Evolutionary conservation across 805 yeast genomes (phyloP).

Genomic region (Maudiozyma pseudohumilis): DNA sequence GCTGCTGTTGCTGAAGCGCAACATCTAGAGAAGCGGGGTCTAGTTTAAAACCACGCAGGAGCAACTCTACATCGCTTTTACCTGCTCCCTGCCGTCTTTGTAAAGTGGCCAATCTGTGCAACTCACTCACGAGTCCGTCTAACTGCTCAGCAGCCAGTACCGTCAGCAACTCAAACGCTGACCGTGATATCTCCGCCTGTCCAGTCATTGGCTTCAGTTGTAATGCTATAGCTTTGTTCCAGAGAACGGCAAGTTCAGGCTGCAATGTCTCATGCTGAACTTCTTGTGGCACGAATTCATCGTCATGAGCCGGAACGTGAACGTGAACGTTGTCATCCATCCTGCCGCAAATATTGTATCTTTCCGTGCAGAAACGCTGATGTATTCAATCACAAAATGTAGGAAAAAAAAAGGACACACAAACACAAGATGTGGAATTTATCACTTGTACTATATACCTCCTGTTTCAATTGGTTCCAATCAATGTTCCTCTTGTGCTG

Average conservation of each 20-base stretch:
- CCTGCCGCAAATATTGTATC: too few relatives aligned
- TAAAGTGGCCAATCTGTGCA: constrained; percentile 44
- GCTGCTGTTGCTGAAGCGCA: constrained; percentile 26
- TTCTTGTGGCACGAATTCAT: too few relatives aligned
- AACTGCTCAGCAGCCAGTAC: constrained; percentile 30
- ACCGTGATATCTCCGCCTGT: constrained; percentile 19
- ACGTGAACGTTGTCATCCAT: too few relatives aligned
- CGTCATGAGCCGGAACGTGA: too few relatives aligned
- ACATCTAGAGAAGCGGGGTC: constrained; percentile 32
- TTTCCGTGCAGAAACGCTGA: too few relatives aligned
- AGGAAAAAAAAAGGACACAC: too few relatives aligned
- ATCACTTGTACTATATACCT: too few relatives aligned
- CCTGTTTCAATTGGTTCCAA: too few relatives aligned
- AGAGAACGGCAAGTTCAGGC: constrained; percentile 13
- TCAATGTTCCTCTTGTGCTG: too few relatives aligned
- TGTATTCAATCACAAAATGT: too few relatives aligned
- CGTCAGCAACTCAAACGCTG: constrained; percentile 34
- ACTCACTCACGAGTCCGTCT: constrained; percentile 30
- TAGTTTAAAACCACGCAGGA: constrained; percentile 37
- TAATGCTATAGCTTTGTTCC: constrained; percentile 30
- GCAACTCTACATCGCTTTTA: constrained; percentile 39
- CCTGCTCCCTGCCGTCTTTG: constrained; percentile 54
- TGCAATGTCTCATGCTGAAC: constrained; percentile 14
- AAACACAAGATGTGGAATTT: too few relatives aligned
- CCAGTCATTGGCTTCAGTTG: constrained; percentile 30